Evolutionary conservation across 1,284 basidiomycete genomes (phyloP).

Genomic region (Boletus sp.): DNA sequence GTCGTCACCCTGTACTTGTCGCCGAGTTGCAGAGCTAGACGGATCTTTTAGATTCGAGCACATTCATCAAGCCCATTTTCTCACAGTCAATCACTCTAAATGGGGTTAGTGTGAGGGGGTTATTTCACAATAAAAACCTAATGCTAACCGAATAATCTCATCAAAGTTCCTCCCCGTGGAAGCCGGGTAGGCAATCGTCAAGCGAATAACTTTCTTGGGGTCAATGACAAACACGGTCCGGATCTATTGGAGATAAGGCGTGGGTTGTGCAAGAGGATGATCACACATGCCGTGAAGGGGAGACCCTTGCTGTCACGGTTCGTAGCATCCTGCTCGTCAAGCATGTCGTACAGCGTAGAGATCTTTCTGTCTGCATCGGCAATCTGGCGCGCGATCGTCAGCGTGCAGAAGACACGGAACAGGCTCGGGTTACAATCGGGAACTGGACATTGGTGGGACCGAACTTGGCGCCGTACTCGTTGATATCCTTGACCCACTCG

Average conservation of each 20-base stretch:
- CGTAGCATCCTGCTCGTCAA: conserved; percentile 91
- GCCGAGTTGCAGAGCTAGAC: conserved; percentile 79
- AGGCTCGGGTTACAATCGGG: conserved; percentile 70
- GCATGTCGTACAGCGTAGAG: conserved; percentile 89
- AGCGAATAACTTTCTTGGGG: conserved; percentile 86
- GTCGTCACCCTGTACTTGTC: conserved; percentile 87
- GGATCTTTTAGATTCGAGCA: conserved; percentile 6
- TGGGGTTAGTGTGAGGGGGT: conserved; percentile 6
- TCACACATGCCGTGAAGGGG: conserved; percentile 60
- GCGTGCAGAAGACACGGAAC: conserved; percentile 1
- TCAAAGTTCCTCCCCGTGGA: conserved; percentile 81
- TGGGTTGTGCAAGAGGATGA: conserved; percentile 1
- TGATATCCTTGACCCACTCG: conserved; percentile 91
- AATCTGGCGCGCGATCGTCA: conserved; percentile 50
- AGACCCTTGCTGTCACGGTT: conserved; percentile 92
- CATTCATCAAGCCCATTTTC: conserved; percentile 13
- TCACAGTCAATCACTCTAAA: conserved; percentile 62
- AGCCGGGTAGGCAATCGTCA: conserved; percentile 89
- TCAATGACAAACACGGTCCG: conserved; percentile 95
- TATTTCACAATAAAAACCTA: background rate
- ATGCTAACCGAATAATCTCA: conserved; percentile 77
- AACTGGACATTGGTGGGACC: conserved; percentile 77
- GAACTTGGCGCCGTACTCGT: conserved; percentile 67
- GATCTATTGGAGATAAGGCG: conserved; percentile 51
- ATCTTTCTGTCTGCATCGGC: conserved; percentile 88